Base-by-base conservation (phyloP, 2,329 filamentous ascomycete genomes). In the Mycocentrospora acerina region DNA sequence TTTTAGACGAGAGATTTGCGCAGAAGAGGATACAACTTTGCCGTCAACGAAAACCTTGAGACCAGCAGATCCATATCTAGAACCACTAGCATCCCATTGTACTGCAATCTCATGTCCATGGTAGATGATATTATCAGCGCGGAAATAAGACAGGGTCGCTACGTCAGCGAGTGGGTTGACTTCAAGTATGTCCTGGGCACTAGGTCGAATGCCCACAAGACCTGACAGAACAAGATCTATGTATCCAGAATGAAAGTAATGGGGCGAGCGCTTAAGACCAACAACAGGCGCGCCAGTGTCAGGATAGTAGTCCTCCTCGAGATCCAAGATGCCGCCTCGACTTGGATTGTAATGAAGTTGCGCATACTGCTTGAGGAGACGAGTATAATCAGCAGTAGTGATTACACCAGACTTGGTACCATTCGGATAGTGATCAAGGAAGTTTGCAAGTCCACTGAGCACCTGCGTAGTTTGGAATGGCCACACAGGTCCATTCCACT, bases 181-280 rank as follows among this genome's bases (percentile, higher is more conserved):
- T 36, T 71, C 68, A 2, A 73, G 57, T 0, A 60, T 50, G 39
- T 71, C 57, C 22, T 70, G 62, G 7, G 60, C 56, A 1, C 61
- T 60, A 3, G 71, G 64, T 1, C 70, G 67, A 24, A 73, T 67
- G 0, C 71, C 71, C 0, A 73, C 64, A 3, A 73, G 55, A 0
- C 71, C 71, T 1, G 66, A 63, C 11, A 73, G 58, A 24, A 73
- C 53, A 2, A 68, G 57, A 38, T 73, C 71, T 17, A 68, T 59
- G 44, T 66, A 73, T 1, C 70, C 69, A 2, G 70, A 73, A 53
- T 73, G 71, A 56, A 73, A 73, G 50, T 73, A 73, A 37, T 73
- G 71, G 11, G 63, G 68, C 2, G 66, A 70, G 6, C 71, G 66
- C 19, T 65, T 60, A 4, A 73, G 59, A 1, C 69, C 70, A 2